Conservation (phyloP, 1,284 basidiomycete species). For the Ceratobasidium theobromae region DNA sequence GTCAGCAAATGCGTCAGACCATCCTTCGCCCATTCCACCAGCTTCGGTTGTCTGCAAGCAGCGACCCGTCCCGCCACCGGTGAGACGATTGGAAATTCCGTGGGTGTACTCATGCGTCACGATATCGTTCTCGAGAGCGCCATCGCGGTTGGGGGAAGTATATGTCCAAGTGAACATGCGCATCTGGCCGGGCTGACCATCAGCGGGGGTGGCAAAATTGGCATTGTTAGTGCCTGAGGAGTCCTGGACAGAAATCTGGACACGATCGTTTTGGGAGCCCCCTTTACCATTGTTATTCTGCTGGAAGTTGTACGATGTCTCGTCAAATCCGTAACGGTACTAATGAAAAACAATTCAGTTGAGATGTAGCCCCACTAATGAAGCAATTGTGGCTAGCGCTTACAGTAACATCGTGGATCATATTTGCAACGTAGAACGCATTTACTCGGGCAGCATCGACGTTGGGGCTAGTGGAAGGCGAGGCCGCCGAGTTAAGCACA, state of each 20-base stretch:
- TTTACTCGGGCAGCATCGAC: constrained; percentile 21
- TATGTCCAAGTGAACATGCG: constrained; percentile 33
- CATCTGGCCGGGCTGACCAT: constrained; percentile 30
- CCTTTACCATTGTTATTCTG: constrained; percentile 34
- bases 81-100: constrained; percentile 30
- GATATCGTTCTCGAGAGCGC: constrained; percentile 32
- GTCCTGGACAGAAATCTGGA: constrained; percentile 35
- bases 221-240: constrained; percentile 34
- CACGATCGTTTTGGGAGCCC: constrained; percentile 32
- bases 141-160: constrained; percentile 32
- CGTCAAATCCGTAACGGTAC: constrained; percentile 35
- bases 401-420: neutral
- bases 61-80: constrained; percentile 21
- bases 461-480: neutral
- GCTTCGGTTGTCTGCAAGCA: neutral
- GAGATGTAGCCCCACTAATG: too few species aligned
- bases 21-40: constrained; percentile 34
- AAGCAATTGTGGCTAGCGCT: too few species aligned
- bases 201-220: constrained; percentile 31
- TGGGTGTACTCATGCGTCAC: constrained; percentile 33
- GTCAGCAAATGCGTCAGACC: constrained; percentile 32
- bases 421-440: constrained; percentile 29
- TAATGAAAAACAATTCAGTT: neutral
- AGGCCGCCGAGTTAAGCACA: neutral
- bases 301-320: constrained; percentile 37